phyloP scores from a whole-genome alignment of 176 grass and related monocot species.

The Avena insularis region DNA sequence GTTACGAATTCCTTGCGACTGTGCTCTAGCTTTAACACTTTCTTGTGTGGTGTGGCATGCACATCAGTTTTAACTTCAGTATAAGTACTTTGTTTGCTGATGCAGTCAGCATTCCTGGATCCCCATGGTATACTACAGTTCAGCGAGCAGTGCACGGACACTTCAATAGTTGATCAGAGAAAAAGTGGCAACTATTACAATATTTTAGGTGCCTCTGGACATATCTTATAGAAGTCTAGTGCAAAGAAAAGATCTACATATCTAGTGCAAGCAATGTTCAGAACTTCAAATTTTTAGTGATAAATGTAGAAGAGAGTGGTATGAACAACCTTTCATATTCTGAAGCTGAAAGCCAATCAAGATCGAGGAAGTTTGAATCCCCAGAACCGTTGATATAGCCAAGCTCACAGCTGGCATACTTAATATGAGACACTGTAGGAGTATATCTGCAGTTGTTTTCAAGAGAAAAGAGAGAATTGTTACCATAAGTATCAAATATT shows the following conservation, averaged over 20 bases:
- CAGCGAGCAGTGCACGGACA: slow-evolving; percentile 5
- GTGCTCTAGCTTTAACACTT: no score
- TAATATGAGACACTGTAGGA: slow-evolving; percentile 42
- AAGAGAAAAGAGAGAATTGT: slow-evolving; percentile 37
- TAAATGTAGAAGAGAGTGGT: slow-evolving; percentile 18
- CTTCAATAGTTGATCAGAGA: slow-evolving; percentile 34
- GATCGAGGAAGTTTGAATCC: slow-evolving; percentile 68
- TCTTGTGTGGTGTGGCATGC: no score
- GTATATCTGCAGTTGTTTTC: slow-evolving; percentile 52
- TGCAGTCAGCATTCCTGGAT: no score
- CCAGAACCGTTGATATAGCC: slow-evolving; percentile 53
- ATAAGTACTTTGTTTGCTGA: no score
- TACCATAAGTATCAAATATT: slow-evolving; percentile 5
- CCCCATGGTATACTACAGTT: background rate
- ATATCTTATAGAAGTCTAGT: slow-evolving; percentile 3
- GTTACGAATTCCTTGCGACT: no score
- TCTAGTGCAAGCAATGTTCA: background rate
- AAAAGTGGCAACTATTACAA: slow-evolving; percentile 20
- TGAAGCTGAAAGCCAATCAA: slow-evolving; percentile 65
- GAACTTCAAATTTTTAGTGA: slow-evolving; percentile 17
- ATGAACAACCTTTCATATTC: slow-evolving; percentile 58
- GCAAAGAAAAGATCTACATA: slow-evolving; percentile 28
- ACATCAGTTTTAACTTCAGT: no score
- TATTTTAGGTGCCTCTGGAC: background rate
- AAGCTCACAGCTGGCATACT: slow-evolving; percentile 50